A percentile compares a stretch with the other conserved stretches of the same genome.
Conservation (phyloP, 345 rosid species). For the Hibiscus syriacus region DNA sequence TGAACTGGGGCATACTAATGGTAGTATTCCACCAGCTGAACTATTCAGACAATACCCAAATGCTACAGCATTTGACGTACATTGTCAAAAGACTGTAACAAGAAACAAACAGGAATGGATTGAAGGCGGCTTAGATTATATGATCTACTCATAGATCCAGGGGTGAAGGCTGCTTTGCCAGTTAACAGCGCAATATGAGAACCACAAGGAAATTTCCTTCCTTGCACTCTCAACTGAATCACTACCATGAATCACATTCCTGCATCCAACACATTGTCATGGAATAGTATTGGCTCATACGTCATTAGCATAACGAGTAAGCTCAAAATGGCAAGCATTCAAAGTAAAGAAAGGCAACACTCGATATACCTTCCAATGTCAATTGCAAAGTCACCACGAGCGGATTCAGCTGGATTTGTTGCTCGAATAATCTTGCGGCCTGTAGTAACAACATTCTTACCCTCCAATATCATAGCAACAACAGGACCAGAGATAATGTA, state of each 20-base stretch:
- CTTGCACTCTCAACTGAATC: too few relatives aligned
- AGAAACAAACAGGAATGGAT: background rate
- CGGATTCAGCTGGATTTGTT: constrained; percentile 81
- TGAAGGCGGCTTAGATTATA: background rate
- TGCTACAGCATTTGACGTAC: too few relatives aligned
- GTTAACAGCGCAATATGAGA: constrained; percentile 62
- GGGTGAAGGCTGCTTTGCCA: constrained; percentile 78
- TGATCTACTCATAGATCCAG: constrained; percentile 74
- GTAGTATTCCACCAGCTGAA: background rate
- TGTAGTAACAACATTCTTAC: constrained; percentile 69
- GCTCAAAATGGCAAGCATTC: background rate
- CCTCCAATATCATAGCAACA: constrained; percentile 98
- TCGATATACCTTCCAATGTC: constrained; percentile 65
- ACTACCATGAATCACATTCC: too few relatives aligned
- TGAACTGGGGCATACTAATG: too few relatives aligned
- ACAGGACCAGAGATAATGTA: too few relatives aligned
- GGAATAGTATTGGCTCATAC: background rate
- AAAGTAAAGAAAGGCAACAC: background rate
- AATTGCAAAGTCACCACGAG: constrained; percentile 82
- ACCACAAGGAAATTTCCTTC: constrained; percentile 90
- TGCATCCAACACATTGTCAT: constrained; percentile 8
- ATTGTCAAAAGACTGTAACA: background rate
- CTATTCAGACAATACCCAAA: too few relatives aligned
- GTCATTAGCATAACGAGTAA: too few relatives aligned
- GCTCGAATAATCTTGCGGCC: constrained; percentile 92